A percentile compares a stretch with the other conserved stretches of the same genome.
Evolutionary conservation across 371 early-diverging fungal genomes (phyloP).

Genomic region (Mucor indicus): DNA sequence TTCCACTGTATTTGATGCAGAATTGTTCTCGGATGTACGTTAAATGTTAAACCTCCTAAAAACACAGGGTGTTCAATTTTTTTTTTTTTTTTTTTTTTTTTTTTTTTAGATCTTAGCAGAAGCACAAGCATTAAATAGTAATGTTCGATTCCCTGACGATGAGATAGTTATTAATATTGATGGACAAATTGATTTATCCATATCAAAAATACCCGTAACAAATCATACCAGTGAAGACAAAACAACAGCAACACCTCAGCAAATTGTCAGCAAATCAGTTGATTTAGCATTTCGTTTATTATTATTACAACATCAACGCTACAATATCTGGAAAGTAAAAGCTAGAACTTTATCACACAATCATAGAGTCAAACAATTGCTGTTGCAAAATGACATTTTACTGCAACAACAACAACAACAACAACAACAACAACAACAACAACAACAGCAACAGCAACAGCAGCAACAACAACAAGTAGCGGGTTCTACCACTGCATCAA

Average conservation of each 20-base stretch:
- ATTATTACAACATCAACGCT: conserved; percentile 37
- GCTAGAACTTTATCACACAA: conserved; percentile 31
- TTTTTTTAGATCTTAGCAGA: conserved; percentile 47
- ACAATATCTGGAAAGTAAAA: conserved; percentile 34
- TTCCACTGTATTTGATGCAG: conserved; percentile 56
- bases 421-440: not conserved
- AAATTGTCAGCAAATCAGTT: conserved; percentile 26
- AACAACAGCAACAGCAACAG: not conserved
- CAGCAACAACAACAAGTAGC: not conserved
- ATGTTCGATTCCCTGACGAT: conserved; percentile 51
- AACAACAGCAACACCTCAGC: conserved; percentile 4
- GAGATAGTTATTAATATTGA: conserved; percentile 52
- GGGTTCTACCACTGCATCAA: not conserved
- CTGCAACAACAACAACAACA: not conserved
- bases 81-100: not conserved
- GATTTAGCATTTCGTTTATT: conserved; percentile 34
- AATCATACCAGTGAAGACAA: not conserved
- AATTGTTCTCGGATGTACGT: conserved; percentile 51
- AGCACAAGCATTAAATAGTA: conserved; percentile 47
- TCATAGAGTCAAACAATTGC: conserved; percentile 27
- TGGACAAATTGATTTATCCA: conserved; percentile 51
- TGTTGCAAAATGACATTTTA: conserved; percentile 6
- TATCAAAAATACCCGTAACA: conserved; percentile 18
- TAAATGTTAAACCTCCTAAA: not conserved
- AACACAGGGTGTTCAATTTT: not conserved